Evolutionary conservation across 345 rosid species (phyloP).

Genomic region (Euphorbia lathyris): DNA sequence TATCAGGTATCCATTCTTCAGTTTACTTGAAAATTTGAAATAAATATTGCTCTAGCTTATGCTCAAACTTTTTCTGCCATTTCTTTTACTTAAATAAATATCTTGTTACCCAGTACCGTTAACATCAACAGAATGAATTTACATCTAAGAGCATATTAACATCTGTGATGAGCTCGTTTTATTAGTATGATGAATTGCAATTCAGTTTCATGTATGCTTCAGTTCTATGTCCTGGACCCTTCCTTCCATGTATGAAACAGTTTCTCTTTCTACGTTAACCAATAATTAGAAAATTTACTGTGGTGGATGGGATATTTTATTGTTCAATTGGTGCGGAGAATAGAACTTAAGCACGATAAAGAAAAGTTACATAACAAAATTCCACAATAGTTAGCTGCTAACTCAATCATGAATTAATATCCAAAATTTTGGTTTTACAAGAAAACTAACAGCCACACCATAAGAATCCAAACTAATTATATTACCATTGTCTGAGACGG

Average conservation of each 20-base stretch:
- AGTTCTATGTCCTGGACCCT: background rate
- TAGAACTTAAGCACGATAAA: background rate
- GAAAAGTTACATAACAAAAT: background rate
- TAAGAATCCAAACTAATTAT: background rate
- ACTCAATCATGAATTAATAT: background rate
- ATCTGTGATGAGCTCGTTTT: background rate
- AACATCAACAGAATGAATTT: background rate
- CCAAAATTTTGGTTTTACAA: background rate
- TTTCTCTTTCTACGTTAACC: background rate
- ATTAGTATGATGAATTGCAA: background rate
- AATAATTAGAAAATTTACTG: background rate
- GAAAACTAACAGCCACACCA: background rate
- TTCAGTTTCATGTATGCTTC: background rate
- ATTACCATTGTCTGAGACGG: background rate
- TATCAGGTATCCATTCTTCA: conserved; percentile 59
- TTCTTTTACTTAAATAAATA: background rate
- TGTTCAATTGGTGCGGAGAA: background rate
- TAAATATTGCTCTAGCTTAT: background rate
- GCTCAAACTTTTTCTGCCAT: background rate
- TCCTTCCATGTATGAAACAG: background rate
- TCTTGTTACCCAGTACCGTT: background rate
- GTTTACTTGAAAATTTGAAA: conserved; percentile 5
- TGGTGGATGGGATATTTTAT: background rate
- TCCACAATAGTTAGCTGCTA: background rate
- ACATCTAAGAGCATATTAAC: background rate